A percentile compares a stretch with the other conserved stretches of the same genome.
phyloP scores from a whole-genome alignment of 2,329 filamentous ascomycete species.

The Phyllosticta ampelicida region DNA sequence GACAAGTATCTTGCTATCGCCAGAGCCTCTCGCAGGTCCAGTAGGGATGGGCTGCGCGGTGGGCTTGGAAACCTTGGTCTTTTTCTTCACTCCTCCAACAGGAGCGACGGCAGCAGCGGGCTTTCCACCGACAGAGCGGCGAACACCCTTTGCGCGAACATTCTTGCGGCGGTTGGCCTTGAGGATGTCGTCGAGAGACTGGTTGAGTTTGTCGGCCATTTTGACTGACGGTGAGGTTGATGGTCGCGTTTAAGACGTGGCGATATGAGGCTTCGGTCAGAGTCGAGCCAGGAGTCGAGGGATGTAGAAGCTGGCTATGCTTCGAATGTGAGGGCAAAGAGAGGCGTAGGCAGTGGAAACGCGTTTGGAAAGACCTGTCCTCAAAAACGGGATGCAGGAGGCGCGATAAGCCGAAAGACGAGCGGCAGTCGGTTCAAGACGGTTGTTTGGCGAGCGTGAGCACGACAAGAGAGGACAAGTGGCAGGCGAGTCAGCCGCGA shows the following conservation, averaged over 20 bases:
- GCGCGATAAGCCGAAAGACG: neutral
- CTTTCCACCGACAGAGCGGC: conserved; percentile 37
- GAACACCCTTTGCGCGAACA: conserved; percentile 38
- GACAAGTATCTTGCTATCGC: conserved; percentile 94
- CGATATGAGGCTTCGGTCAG: conserved; percentile 10
- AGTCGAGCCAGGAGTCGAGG: neutral
- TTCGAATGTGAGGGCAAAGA: neutral
- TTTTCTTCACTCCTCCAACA: conserved; percentile 79
- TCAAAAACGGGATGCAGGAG: neutral
- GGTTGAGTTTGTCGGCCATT: conserved; percentile 88
- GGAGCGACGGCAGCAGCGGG: conserved; percentile 54
- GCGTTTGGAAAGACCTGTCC: neutral
- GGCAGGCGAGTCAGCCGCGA: neutral
- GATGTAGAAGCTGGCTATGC: neutral
- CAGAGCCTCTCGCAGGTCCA: conserved; percentile 47
- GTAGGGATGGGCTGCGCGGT: conserved; percentile 50
- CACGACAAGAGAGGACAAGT: neutral
- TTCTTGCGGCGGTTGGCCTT: conserved; percentile 55
- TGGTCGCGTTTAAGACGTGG: conserved; percentile 48
- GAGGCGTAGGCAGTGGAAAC: neutral
- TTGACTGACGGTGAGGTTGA: conserved; percentile 61
- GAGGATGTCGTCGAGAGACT: conserved; percentile 96
- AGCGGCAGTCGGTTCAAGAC: neutral
- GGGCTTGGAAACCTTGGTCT: conserved; percentile 48
- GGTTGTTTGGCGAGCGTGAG: neutral